Percentiles rank a stretch among this genome's conserved stretches.
These are phyloP conservation scores for Flueggea neowawraea DNA, from an alignment of 441 rosid species.

Conservation along the genomic window DNA sequence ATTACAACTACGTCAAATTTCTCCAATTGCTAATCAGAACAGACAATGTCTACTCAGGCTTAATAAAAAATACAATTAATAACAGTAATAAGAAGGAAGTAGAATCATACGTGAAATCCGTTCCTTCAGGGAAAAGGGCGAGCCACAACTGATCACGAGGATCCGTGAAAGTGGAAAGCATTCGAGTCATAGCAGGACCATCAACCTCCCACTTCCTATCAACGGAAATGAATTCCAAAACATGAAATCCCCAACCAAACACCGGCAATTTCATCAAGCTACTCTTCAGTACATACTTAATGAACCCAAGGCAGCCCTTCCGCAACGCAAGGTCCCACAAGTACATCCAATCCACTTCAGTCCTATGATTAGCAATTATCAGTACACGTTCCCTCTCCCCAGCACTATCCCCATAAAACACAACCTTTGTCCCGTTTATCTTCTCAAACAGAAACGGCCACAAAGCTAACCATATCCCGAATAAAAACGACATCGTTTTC, in stretches of 20 bases:
- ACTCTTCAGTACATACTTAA: slow-evolving; percentile 91
- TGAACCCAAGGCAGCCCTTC: slow-evolving; percentile 72
- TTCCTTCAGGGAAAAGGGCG: slow-evolving; percentile 98
- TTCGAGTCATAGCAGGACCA: slow-evolving; percentile 54
- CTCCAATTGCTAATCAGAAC: neutral
- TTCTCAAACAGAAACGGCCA: slow-evolving; percentile 96
- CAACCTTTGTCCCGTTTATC: slow-evolving; percentile 73
- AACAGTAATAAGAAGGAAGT: slow-evolving; percentile 8
- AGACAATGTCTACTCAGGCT: neutral
- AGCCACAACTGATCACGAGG: slow-evolving; percentile 96
- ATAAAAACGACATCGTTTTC: slow-evolving; percentile 56
- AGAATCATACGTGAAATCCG: slow-evolving; percentile 78
- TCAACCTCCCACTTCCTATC: slow-evolving; percentile 96
- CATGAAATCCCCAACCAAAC: slow-evolving; percentile 97
- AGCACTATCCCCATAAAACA: slow-evolving; percentile 72
- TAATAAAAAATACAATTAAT: slow-evolving; percentile 7
- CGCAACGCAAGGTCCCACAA: slow-evolving; percentile 93
- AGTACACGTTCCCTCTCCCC: slow-evolving; percentile 67
- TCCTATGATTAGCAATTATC: slow-evolving; percentile 87
- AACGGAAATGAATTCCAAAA: slow-evolving; percentile 91
- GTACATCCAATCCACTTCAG: slow-evolving; percentile 99
- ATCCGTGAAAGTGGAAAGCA: slow-evolving; percentile 70
- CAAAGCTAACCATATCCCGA: slow-evolving; percentile 78
- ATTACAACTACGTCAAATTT: neutral
- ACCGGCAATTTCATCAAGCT: slow-evolving; percentile 90